Base-by-base conservation (phyloP, 257 asterid species). In the Ajuga chamaepitys region DNA sequence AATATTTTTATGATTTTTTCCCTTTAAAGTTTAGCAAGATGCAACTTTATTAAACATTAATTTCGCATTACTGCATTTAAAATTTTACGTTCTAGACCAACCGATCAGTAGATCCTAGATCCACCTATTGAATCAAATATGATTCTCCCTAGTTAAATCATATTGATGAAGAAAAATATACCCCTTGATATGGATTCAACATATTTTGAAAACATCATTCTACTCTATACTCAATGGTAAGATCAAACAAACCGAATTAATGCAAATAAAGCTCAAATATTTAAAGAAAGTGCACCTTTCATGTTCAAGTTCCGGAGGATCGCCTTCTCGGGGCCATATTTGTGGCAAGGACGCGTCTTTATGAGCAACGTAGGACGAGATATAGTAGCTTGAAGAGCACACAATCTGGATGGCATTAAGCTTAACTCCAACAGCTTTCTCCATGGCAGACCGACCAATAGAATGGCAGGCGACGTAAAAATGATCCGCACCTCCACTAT, bases 391-490 rank as follows among this genome's bases (percentile, higher is more conserved):
- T 10, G 96, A 84, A 21, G 93, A 82, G 75, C 97, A 91, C 7
- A 91, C 97, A 46, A 91, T 75, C 70, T 91, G 97, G 48, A 91
- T 88, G 9, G 88, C 91, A 12, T 88, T 91, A 66, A 84, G 74
- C 50, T 80, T 86, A 62, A 91, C 84, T 65, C 62, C 82, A 58
- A 73, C 67, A 52, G 83, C 83, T 82, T 88, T 88, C 62, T 82
- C 84, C 88, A 88, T 78, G 5, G 97, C 94, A 44, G 81, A 70
- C 48, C 91, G 85, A 25, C 96, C 95, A 61, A 88, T 74, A 6
- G 96, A 91, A 71, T 91, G 96, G 78, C 97, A 91, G 34, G 97
- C 93, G 37, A 82, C 90, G n/a, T 91, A 91, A 68, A 91, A 88
- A 71, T 88, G 96, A 78, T 91, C 96, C 7, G 96, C 87, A 7